Base-by-base conservation (phyloP, 129 eudicot species). In the Flaveria sonorensis region DNA sequence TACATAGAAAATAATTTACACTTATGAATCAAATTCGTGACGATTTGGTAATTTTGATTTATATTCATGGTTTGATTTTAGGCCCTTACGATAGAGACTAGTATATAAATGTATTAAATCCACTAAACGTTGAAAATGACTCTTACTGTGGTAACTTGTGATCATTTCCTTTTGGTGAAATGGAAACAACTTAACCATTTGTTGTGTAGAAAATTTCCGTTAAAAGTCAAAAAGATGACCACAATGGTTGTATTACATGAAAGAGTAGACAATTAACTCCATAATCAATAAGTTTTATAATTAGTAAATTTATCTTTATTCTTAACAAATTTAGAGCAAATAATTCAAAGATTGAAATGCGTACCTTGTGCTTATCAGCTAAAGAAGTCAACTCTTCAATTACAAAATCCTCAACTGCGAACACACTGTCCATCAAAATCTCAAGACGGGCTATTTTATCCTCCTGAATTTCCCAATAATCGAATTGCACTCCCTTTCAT, bases 361-460 rank as follows among this genome's bases (percentile, higher is more conserved):
- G 62, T 81, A 91, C 98, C 89, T 85, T 81, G 60, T 94, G 86
- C 79, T 94, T n/a, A n/a, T n/a, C n/a, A n/a, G n/a, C n/a, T n/a
- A n/a, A n/a, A n/a, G n/a, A n/a, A n/a, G n/a, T n/a, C n/a, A n/a
- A n/a, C n/a, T n/a, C n/a, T n/a, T n/a, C n/a, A n/a, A n/a, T n/a
- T n/a, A n/a, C n/a, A n/a, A n/a, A n/a, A n/a, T n/a, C n/a, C n/a
- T n/a, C n/a, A n/a, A n/a, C n/a, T n/a, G n/a, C n/a, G n/a, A n/a
- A n/a, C n/a, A n/a, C n/a, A n/a, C n/a, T n/a, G n/a, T n/a, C 97
- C 92, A 93, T 86, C 72, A 93, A 82, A 77, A 83, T 89, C 87
- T 91, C 98, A 71, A 91, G 91, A 48, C 93, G 96, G 50, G 82
- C 80, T 30, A 93, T 93, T 85, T 93, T 93, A 81, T 93, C 98